These are phyloP conservation scores for Ophiostoma pallidulum DNA, from an alignment of 2,329 filamentous ascomycete species.

Conservation along the genomic window DNA sequence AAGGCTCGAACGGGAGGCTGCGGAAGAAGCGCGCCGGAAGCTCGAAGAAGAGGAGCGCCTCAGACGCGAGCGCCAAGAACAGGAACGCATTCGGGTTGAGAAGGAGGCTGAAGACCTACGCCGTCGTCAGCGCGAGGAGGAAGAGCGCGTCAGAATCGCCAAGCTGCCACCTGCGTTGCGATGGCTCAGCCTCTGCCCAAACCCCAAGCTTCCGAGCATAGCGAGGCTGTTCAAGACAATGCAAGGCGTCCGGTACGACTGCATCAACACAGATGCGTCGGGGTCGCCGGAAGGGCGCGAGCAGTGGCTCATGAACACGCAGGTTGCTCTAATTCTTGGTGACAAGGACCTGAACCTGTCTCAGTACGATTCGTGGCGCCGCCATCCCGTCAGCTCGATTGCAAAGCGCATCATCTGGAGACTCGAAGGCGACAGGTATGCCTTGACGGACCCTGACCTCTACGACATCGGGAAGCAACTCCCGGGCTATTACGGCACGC, in stretches of 20 bases:
- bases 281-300: slow-evolving; percentile 49
- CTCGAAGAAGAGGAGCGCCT: slow-evolving; percentile 34
- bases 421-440: slow-evolving; percentile 46
- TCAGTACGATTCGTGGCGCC: slow-evolving; percentile 52
- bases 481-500: slow-evolving; percentile 39
- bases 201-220: slow-evolving; percentile 41
- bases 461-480: slow-evolving; percentile 46
- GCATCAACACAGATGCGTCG: slow-evolving; percentile 44
- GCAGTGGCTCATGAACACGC: slow-evolving; percentile 57
- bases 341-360: slow-evolving; percentile 54
- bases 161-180: slow-evolving; percentile 51
- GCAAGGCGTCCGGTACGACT: slow-evolving; percentile 55
- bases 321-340: slow-evolving; percentile 53
- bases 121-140: slow-evolving; percentile 40
- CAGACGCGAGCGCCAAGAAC: slow-evolving; percentile 25
- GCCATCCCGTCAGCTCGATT: slow-evolving; percentile 39
- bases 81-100: slow-evolving; percentile 23
- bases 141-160: slow-evolving; percentile 44
- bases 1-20: slow-evolving; percentile 37
- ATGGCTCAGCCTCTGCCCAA: slow-evolving; percentile 46
- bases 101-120: slow-evolving; percentile 37
- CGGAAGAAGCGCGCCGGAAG: slow-evolving; percentile 39
- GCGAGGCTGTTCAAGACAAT: slow-evolving; percentile 47
- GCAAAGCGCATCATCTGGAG: slow-evolving; percentile 53
- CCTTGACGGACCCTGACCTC: slow-evolving; percentile 40